Base-by-base conservation (phyloP, 2,329 filamentous ascomycete genomes). In the Alternaria solani region DNA sequence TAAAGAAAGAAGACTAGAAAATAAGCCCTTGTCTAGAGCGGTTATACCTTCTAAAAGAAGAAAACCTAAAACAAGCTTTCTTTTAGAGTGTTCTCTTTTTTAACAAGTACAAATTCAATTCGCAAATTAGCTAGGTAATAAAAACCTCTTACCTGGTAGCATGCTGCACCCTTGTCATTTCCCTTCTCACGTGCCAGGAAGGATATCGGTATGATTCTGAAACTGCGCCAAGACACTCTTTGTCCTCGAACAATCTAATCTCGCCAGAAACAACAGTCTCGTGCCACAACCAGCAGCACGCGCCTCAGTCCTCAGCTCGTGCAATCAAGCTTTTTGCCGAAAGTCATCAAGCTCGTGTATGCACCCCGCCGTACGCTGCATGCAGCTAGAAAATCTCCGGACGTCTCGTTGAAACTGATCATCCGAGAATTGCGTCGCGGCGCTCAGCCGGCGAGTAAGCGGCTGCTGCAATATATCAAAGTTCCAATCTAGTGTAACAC, bases 321-420 rank as follows among this genome's bases (percentile, higher is more conserved):
- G 16, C 28, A 48, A 18, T 51, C 30, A 32, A 56, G 52, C 39
- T 44, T 59, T 30, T 34, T 26, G 36, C 23, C 26, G 28, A 54
- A 61, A 51, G 52, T 54, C 58, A 55, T 57, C 30, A 57, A 41
- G 18, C 8, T 57, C 51, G 55, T 48, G 42, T 64, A 58, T 61
- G 59, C 55, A 44, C 55, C 55, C 51, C 57, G 61, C 61, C 26
- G 30, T 51, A 23, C 20, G 12, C 12, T 14, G 20, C 23, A 18
- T 49, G 14, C 18, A n/a, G 38, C 46, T 20, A 20, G 34, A 28
- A 59, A 56, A 51, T 28, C 42, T 55, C 48, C 36, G 56, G 32
- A 53, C 25, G 28, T 47, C 16, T 34, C 32, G 30, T 44, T 20
- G 34, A 39, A 7, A n/a, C 32, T 38, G 47, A 34, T 41, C n/a